Base-by-base conservation (phyloP, 1,284 basidiomycete species). In the Pseudozyma sp. region DNA sequence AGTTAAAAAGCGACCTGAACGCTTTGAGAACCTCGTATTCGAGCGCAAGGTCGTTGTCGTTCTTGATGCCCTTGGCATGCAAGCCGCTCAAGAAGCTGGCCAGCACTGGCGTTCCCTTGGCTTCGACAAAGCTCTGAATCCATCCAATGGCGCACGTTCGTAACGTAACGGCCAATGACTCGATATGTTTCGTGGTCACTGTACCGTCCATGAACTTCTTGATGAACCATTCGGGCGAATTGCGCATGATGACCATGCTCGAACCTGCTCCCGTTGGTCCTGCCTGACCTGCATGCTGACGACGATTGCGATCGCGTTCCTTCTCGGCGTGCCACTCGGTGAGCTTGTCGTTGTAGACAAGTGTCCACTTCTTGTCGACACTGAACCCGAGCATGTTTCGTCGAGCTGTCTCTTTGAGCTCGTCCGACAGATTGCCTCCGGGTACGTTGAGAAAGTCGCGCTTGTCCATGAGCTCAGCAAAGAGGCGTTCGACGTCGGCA, bases 1-100 rank as follows among this genome's bases (percentile, higher is more conserved):
- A 89, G 83, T 96, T 96, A 61, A 97, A 88, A 40, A 97, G 92
- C 40, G 90, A 90, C 79, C 91, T 92, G 69, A 98, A 87, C 80
- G 93, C 95, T 85, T 95, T 97, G 62, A 93, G 89, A 51, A 95
- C 88, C 86, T 97, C 95, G 63, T 94, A 91, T 85, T 98, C 96
- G 50, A 97, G 87, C 16, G 88, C 86, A 40, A 86, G 88, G 78
- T 97, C 94, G 25, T 86, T 85, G 56, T 91, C 89, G 25, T 63
- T 75, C 67, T 79, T 80, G 54, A 70, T 58, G 9, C 62, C 53
- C 40, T 81, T 83, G 39, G 82, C 72, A 40, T 85, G 83, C 35
- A 85, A 58, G 1, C 77, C 79, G 48, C 66, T 69, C 14, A 85
- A 51, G 92, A 91, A 43, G 92, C 92, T 51, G 92, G 95, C 84